Base-by-base conservation (phyloP, 2,329 filamentous ascomycete genomes). In the Pseudocercospora crystallina region DNA sequence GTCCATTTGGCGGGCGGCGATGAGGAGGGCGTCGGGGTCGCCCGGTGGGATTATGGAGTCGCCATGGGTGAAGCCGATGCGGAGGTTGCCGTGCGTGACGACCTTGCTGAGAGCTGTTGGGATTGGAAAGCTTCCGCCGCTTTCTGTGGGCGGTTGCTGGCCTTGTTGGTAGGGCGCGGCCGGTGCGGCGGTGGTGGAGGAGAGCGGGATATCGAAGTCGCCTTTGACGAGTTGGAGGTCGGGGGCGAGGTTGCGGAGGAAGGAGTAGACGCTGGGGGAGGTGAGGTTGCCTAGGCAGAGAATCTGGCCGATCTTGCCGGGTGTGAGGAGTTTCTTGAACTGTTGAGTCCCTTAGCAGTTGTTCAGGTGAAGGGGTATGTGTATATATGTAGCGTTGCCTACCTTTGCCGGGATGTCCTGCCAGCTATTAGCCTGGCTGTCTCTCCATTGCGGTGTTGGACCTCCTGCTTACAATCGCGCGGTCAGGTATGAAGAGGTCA, bases 401-500 rank as follows among this genome's bases (percentile, higher is more conserved):
- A 90, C 90, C 84, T 95, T 95, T 71, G 86, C 80, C 53, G 90
- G 90, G 65, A 96, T 91, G 71, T 95, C 81, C 80, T 83, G 60
- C 45, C 57, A 56, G 52, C 39, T 55, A 56, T 61, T 57, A 60
- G 57, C 54, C 49, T 58, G 56, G 50, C 54, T 35, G 32, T 33
- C 30, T 43, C 20, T 30, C 12, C 31, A 35, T n/a, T 33, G 35
- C 30, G 34, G 1, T 26, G 14, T 35, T 30, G 14, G 8, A 29
- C 12, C 5, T 36, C 20, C 35, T 37, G 54, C 57, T 53, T 50
- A 59, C 90, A 59, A 94, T 84, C 63, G 90, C 90, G 70, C 90
- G 81, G 73, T 96, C 90, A 64, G 90, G 90, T 73, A 96, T 95
- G 76, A 95, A 90, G 47, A 96, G 83, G 76, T 96, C 90, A 71